Evolutionary conservation across 148 eudicot species (phyloP), one percentile per base, ranked within the genome.

Genomic region (Vaccinium macrocarpon): DNA sequence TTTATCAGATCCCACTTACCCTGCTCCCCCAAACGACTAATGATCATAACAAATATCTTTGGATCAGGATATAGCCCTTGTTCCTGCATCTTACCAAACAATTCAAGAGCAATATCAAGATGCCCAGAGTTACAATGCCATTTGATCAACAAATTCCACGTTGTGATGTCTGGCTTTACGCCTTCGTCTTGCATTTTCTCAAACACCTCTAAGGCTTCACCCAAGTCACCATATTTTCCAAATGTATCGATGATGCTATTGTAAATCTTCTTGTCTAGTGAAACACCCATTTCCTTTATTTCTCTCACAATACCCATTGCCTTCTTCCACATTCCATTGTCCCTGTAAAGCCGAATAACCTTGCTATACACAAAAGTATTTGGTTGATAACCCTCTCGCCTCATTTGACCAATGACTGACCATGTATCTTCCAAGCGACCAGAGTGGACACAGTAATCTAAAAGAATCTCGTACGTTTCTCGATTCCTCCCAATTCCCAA

Each of bases 301-400:
- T 96, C 97, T 51, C 88, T 90, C 27, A 94, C 83, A 74, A 93
- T 90, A 46, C 84, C 92, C 88, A 91, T 91, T 15, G 95, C 98
- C 87, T 96, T 96, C 88, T 91, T 96, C 98, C 99, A 96, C 99
- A 96, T 96, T 66, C 98, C 98, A 78, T 94, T 88, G 57, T 96
- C 99, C 81, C 99, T 90, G 75, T 96, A 96, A 80, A 96, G 89
- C 70, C 87, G 93, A 88, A 96, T 96, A 38, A 93, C 84, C 85
- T 88, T 85, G 88, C 78, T 88, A 88, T 92, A 96, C 38, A 92
- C 23, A 80, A 80, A 80, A 59, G 82, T 59, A 80, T 57, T 59
- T 42, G 59, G 35, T 59, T 11, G 86, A 82, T 49, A 91, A 82
- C 64, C 98, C 94, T 83, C 84, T 42, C 90, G 89, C 81, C 82